Evolutionary conservation across 768 basidiomycete genomes (phyloP), one percentile per base, ranked within the genome.

Genomic region (Suillus decipiens): DNA sequence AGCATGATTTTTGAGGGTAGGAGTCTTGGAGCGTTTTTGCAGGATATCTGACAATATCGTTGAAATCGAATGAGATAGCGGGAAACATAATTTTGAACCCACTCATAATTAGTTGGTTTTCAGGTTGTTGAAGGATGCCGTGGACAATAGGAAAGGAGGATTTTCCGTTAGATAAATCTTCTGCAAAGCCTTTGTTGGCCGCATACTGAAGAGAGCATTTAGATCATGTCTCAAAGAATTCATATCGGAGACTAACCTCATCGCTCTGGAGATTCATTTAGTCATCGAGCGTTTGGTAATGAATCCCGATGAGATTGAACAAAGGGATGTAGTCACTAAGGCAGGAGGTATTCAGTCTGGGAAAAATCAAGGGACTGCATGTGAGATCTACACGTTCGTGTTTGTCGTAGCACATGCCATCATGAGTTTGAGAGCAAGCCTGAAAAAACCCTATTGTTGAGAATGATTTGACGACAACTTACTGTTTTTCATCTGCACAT

Each of bases 101-200:
- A 94, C 93, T 93, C 54, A 95, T 79, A 19, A 97, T 81, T 73
- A 89, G 89, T 19, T 86, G 82, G 71, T 92, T 93, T 1, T 86
- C 81, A 15, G 77, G 80, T 73, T 95, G 86, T 10, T 90, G 86
- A 24, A 89, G 86, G 41, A 96, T 88, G n/a, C 89, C 87, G 72
- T 96, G 95, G 0, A 97, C 89, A 58, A 96, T 81, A 0, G 93
- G 94, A 76, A 97, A 97, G 8, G 92, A 94, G 78, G 96, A 97
- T 76, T 97, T 97, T 5, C 95, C 95, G 76, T 97, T 95, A 0
- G 92, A 91, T 11, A 97, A 80, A 71, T 97, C 95, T 74, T 97
- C 95, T 0, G 90, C 91, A 75, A 90, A 95, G 5, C 89, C 89
- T 75, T 91, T 91, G 73, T 88, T 93, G 43, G 82, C 82, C 1